phyloP scores from a whole-genome alignment of 345 rosid genomes.

The Anastatica hierochuntica region DNA sequence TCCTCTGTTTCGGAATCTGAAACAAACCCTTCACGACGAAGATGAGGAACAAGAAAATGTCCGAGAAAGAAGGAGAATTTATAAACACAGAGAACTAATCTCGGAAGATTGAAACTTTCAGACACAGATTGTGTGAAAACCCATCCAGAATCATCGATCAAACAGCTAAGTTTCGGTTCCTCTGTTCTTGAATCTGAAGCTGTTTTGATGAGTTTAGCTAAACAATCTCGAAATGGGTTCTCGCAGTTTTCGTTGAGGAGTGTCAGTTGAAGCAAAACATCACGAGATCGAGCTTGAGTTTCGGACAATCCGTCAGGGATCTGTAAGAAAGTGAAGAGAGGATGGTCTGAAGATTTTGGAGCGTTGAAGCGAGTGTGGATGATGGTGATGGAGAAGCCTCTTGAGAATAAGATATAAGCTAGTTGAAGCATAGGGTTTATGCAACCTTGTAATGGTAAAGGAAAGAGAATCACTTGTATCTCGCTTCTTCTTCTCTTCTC shows the following conservation, averaged over 20 bases:
- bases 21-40: conserved; percentile 22
- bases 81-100: conserved; percentile 19
- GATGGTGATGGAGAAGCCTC: conserved; percentile 35
- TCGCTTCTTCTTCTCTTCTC: background rate
- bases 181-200: conserved; percentile 5
- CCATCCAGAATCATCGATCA: conserved; percentile 27
- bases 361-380: conserved; percentile 30
- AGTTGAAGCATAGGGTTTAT: conserved; percentile 32
- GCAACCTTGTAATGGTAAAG: conserved; percentile 47
- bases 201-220: conserved; percentile 25
- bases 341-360: conserved; percentile 15
- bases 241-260: conserved; percentile 13
- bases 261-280: conserved; percentile 15
- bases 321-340: conserved; percentile 25
- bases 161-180: conserved; percentile 9
- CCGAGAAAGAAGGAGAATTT: conserved; percentile 19
- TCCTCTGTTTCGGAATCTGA: conserved; percentile 26
- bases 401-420: background rate
- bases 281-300: conserved; percentile 19
- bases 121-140: conserved; percentile 20
- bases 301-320: conserved; percentile 25
- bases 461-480: background rate
- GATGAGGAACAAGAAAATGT: conserved; percentile 17
- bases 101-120: conserved; percentile 8
- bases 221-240: conserved; percentile 8